Conservation (phyloP, 805 yeast genomes). For the Spathaspora gorwiae region DNA sequence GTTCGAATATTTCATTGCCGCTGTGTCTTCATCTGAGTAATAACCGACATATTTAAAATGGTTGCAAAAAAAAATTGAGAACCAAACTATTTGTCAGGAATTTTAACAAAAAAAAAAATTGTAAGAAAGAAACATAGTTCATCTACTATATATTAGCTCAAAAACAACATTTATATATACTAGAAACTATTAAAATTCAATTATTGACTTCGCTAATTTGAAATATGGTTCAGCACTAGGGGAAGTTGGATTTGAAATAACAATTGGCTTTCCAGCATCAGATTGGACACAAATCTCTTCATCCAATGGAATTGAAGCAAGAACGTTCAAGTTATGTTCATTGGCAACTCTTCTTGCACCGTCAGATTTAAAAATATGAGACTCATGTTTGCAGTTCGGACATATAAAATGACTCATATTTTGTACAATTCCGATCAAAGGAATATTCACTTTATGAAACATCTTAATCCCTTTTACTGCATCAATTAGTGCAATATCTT, state of each 20-base stretch:
- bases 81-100: too few species aligned
- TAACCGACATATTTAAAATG: too few species aligned
- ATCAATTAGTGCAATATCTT: constrained; percentile 77
- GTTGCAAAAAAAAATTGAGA: too few species aligned
- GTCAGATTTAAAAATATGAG: constrained; percentile 69
- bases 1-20: too few species aligned
- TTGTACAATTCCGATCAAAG: constrained; percentile 72
- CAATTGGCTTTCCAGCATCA: constrained; percentile 64
- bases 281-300: constrained; percentile 55
- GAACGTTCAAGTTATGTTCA: constrained; percentile 41
- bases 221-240: constrained; percentile 40
- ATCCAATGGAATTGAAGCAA: constrained; percentile 67
- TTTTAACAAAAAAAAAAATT: too few species aligned
- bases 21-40: too few species aligned
- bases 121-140: too few species aligned
- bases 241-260: constrained; percentile 38
- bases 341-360: constrained; percentile 53
- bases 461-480: constrained; percentile 76
- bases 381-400: constrained; percentile 69
- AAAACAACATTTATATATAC: neutral
- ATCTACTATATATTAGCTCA: too few species aligned
- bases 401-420: constrained; percentile 78
- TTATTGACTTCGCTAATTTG: constrained; percentile 37
- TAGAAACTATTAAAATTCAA: constrained; percentile 1
- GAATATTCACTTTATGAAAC: constrained; percentile 69